phyloP scores from a whole-genome alignment of 78 protist species.

The Dictyostelium capitatum region DNA sequence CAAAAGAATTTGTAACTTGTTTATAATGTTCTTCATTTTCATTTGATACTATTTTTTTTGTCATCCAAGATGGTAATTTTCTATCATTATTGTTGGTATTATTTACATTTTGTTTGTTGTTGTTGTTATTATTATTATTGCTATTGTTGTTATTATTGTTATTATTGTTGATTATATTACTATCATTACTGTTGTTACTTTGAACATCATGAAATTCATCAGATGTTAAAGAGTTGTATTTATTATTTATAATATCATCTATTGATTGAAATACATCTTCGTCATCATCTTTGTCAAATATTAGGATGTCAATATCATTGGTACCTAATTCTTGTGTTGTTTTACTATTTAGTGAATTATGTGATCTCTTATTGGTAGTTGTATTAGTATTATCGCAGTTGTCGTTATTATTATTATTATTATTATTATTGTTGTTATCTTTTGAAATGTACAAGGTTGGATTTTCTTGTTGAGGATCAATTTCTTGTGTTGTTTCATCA shows the following conservation, averaged over 20 bases:
- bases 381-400: background rate
- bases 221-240: background rate
- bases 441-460: background rate
- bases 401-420: conserved; percentile 12
- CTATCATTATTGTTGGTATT: background rate
- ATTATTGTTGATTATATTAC: background rate
- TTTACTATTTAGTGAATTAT: background rate
- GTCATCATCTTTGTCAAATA: background rate
- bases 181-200: background rate
- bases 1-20: background rate
- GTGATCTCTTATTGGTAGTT: background rate
- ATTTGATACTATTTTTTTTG: background rate
- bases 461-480: background rate
- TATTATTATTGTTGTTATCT: background rate
- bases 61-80: conserved; percentile 41
- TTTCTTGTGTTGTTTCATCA: background rate
- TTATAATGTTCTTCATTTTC: background rate
- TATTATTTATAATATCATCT: background rate
- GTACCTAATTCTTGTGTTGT: background rate
- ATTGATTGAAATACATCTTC: background rate
- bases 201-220: background rate
- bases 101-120: too few relatives aligned
- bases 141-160: background rate
- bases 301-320: background rate
- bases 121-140: background rate